Evolutionary conservation across 768 basidiomycete genomes (phyloP).

Genomic region (Lactarius pseudohatsudake): DNA sequence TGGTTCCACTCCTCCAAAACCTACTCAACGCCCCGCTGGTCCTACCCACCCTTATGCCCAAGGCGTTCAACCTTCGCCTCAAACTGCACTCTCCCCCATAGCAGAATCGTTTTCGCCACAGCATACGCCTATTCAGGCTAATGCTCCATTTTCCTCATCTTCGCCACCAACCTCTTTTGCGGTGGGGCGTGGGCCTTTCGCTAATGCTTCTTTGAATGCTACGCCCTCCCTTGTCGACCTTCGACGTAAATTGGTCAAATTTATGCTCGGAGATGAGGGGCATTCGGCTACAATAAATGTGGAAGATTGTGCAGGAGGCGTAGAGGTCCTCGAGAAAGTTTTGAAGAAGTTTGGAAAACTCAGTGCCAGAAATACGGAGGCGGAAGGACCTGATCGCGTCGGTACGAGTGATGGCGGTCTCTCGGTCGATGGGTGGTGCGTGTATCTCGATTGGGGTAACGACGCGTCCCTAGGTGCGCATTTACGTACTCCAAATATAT

Average conservation of each 20-base stretch:
- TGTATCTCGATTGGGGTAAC: conserved; percentile 64
- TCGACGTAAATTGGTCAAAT: conserved; percentile 83
- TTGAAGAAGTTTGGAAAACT: conserved; percentile 87
- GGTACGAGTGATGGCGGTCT: conserved; percentile 73
- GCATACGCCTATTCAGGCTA: conserved; percentile 38
- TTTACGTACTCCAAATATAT: conserved; percentile 16
- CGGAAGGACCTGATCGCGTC: conserved; percentile 50
- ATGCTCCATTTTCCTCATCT: conserved; percentile 45
- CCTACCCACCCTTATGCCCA: conserved; percentile 60
- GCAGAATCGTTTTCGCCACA: conserved; percentile 56
- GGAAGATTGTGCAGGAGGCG: conserved; percentile 73
- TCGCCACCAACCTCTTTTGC: conserved; percentile 41
- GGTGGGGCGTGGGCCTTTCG: conserved; percentile 63
- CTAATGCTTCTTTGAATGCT: conserved; percentile 42
- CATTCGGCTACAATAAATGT: conserved; percentile 75
- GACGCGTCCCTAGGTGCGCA: conserved; percentile 53
- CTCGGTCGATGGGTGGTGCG: conserved; percentile 87
- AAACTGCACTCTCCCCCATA: conserved; percentile 62
- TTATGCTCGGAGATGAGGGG: conserved; percentile 80
- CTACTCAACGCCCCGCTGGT: conserved; percentile 41
- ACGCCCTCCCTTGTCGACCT: conserved; percentile 72
- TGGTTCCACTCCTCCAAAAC: conserved; percentile 31
- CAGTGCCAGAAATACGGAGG: conserved; percentile 43
- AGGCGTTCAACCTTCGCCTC: conserved; percentile 47
- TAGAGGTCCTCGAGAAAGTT: conserved; percentile 85